phyloP scores from a whole-genome alignment of 2,329 filamentous ascomycete species.

The Colletotrichum lini region DNA sequence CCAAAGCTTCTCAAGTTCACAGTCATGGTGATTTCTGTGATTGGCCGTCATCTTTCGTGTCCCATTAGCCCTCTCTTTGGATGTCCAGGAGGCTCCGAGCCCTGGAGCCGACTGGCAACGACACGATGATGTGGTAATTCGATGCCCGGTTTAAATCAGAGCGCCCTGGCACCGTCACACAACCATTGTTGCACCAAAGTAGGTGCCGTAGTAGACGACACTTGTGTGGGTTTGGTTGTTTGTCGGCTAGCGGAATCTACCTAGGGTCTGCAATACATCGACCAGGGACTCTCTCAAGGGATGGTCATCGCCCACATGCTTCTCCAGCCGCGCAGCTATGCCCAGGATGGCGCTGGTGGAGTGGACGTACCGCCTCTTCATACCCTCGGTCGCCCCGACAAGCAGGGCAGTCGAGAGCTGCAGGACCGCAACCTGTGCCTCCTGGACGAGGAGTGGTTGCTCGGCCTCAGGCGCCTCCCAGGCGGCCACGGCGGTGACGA shows the following conservation, averaged over 20 bases:
- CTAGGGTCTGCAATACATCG: slow-evolving; percentile 58
- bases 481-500: slow-evolving; percentile 66
- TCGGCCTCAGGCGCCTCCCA: slow-evolving; percentile 57
- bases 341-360: slow-evolving; percentile 66
- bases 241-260: slow-evolving; percentile 42
- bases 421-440: slow-evolving; percentile 67
- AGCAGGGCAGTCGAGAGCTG: slow-evolving; percentile 71
- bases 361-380: slow-evolving; percentile 65
- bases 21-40: too few relatives aligned
- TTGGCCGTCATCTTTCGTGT: too few relatives aligned
- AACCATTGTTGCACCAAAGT: background rate
- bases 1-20: too few relatives aligned
- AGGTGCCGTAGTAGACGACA: background rate
- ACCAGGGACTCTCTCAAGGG: slow-evolving; percentile 60
- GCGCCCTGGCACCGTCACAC: background rate
- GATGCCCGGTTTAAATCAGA: too few relatives aligned
- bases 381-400: slow-evolving; percentile 59
- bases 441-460: slow-evolving; percentile 52
- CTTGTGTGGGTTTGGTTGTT: too few relatives aligned
- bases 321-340: slow-evolving; percentile 60
- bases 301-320: slow-evolving; percentile 49
- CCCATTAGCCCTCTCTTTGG: too few relatives aligned
- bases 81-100: background rate
- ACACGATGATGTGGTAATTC: background rate
- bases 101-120: background rate